phyloP scores from a whole-genome alignment of 2,329 filamentous ascomycete genomes.

The Fusarium sp. region DNA sequence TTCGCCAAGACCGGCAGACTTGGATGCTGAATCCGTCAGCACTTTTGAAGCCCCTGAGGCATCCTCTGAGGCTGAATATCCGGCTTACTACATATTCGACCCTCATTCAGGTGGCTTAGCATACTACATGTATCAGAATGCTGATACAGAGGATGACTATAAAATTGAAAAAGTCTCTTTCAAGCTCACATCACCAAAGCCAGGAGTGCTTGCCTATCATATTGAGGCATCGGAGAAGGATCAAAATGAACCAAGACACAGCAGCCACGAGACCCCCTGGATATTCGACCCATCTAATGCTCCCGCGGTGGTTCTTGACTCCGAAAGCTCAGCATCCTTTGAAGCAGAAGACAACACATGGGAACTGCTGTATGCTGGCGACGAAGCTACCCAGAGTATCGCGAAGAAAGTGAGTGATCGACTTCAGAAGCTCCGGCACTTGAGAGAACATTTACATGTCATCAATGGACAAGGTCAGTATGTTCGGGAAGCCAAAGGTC shows the following conservation, averaged over 20 bases:
- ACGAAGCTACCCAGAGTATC: conserved; percentile 28
- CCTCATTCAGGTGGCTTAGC: conserved; percentile 31
- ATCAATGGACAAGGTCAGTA: conserved; percentile 31
- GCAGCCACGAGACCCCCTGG: conserved; percentile 27
- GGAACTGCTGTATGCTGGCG: conserved; percentile 22
- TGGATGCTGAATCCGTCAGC: conserved; percentile 9
- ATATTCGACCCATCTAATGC: conserved; percentile 2
- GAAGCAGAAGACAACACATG: background rate
- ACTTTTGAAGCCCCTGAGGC: conserved; percentile 1
- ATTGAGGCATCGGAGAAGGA: conserved; percentile 35
- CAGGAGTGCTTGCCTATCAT: conserved; percentile 20
- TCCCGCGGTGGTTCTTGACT: background rate
- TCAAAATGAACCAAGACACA: background rate
- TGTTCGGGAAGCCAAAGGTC: conserved; percentile 21
- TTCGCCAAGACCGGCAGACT: conserved; percentile 12
- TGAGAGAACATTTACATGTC: conserved; percentile 34
- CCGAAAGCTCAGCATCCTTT: background rate
- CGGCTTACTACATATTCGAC: conserved; percentile 42
- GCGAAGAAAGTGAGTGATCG: conserved; percentile 42
- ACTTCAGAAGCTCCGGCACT: conserved; percentile 35
- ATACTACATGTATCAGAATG: conserved; percentile 35
- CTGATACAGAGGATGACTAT: conserved; percentile 19
- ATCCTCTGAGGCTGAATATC: conserved; percentile 1
- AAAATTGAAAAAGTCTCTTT: conserved; percentile 33
- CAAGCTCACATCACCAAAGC: conserved; percentile 13